Evolutionary conservation across 2,329 filamentous ascomycete genomes (phyloP).

Genomic region (Sodiomyces alkalinus): DNA sequence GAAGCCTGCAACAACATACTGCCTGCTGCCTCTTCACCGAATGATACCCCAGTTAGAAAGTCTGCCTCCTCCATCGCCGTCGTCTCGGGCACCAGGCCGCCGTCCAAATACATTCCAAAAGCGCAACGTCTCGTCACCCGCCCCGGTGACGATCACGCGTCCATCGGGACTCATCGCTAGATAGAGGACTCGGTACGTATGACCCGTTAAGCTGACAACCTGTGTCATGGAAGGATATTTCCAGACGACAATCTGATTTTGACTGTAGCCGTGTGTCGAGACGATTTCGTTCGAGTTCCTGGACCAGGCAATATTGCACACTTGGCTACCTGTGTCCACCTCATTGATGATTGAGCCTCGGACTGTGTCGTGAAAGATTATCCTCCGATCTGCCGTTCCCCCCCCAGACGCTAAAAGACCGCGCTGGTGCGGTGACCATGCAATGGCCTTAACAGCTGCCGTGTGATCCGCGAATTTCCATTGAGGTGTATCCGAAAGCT

Average conservation of each 20-base stretch:
- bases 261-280: slow-evolving; percentile 89
- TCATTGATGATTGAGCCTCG: slow-evolving; percentile 71
- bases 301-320: slow-evolving; percentile 96
- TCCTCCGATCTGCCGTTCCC: slow-evolving; percentile 86
- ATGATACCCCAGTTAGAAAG: slow-evolving; percentile 76
- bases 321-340: slow-evolving; percentile 91
- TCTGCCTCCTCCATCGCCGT: slow-evolving; percentile 45
- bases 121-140: slow-evolving; percentile 85
- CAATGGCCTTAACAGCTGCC: slow-evolving; percentile 91
- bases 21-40: too few species aligned
- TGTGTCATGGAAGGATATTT: slow-evolving; percentile 98
- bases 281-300: slow-evolving; percentile 98
- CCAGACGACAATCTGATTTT: slow-evolving; percentile 98
- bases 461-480: slow-evolving; percentile 93
- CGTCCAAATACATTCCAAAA: slow-evolving; percentile 96
- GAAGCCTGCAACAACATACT: too few species aligned
- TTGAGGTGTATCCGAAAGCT: slow-evolving; percentile 76
- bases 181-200: slow-evolving; percentile 93
- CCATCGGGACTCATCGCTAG: slow-evolving; percentile 96
- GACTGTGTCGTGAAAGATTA: slow-evolving; percentile 95
- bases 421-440: slow-evolving; percentile 93
- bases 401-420: slow-evolving; percentile 90
- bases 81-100: slow-evolving; percentile 56
- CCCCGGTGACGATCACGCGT: slow-evolving; percentile 83
- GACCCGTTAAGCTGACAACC: slow-evolving; percentile 85